Percentiles rank a stretch among this genome's conserved stretches.
Evolutionary conservation across 2,329 filamentous ascomycete genomes (phyloP).

Genomic region (Aspergillus versicolor): DNA sequence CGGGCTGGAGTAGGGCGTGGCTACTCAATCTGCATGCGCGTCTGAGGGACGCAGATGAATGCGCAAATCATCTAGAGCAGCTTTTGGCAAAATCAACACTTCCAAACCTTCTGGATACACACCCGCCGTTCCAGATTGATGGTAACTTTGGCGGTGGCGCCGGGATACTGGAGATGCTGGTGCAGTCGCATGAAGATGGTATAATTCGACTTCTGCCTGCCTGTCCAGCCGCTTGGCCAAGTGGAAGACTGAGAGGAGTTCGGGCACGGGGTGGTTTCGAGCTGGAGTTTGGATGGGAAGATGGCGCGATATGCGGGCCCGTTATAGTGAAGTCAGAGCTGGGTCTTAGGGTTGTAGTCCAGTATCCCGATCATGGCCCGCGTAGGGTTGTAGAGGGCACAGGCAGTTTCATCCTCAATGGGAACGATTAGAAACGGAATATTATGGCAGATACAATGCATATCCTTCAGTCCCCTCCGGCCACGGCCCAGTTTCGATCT

Average conservation of each 20-base stretch:
- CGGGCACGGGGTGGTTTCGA: constrained; percentile 38
- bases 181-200: constrained; percentile 40
- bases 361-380: constrained; percentile 20
- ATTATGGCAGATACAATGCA: background rate
- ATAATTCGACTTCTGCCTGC: constrained; percentile 41
- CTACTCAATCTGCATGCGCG: constrained; percentile 51
- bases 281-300: constrained; percentile 39
- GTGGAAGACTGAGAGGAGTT: constrained; percentile 35
- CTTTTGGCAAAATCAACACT: constrained; percentile 44
- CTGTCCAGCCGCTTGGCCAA: constrained; percentile 36
- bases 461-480: too few relatives aligned
- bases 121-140: constrained; percentile 52
- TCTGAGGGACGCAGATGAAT: constrained; percentile 41
- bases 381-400: constrained; percentile 16
- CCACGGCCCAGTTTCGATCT: too few relatives aligned
- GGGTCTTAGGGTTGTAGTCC: constrained; percentile 17
- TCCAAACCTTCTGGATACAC: constrained; percentile 47
- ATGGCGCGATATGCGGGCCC: constrained; percentile 21
- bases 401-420: constrained; percentile 6
- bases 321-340: constrained; percentile 18
- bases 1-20: constrained; percentile 55
- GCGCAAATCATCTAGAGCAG: constrained; percentile 38
- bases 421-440: constrained; percentile 6
- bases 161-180: constrained; percentile 48
- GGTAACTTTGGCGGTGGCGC: constrained; percentile 52